Percentiles rank a stretch among this genome's conserved stretches.
Evolutionary conservation across 1,284 basidiomycete genomes (phyloP).

Genomic region (Uromyces viciae-fabae): DNA sequence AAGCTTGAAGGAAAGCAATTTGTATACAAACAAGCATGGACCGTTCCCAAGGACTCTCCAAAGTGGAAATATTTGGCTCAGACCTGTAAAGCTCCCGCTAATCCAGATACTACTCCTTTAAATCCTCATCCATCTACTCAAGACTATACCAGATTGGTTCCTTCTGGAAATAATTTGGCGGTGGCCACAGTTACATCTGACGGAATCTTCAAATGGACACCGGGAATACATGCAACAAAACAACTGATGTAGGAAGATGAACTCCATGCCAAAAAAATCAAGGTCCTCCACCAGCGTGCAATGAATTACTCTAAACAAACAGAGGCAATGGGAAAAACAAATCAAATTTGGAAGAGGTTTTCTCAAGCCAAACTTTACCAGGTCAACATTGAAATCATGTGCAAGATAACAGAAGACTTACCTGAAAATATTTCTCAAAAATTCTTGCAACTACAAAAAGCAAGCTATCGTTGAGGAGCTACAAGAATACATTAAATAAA

Average conservation of each 20-base stretch:
- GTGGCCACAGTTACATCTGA: too few relatives aligned
- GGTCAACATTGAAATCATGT: too few relatives aligned
- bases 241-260: neutral
- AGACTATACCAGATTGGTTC: too few relatives aligned
- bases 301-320: neutral
- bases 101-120: too few relatives aligned
- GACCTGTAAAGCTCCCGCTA: too few relatives aligned
- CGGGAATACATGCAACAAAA: neutral
- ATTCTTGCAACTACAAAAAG: neutral
- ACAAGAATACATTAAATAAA: neutral
- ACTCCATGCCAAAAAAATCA: neutral
- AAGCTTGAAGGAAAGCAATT: neutral
- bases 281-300: neutral
- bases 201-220: too few relatives aligned
- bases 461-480: neutral
- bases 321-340: neutral
- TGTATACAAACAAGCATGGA: neutral
- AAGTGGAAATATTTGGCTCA: too few relatives aligned
- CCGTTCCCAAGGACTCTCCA: neutral
- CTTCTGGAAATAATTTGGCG: too few relatives aligned
- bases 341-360: neutral
- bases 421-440: neutral
- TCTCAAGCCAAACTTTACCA: neutral
- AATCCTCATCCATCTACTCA: too few relatives aligned
- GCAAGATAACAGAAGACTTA: neutral